Evolutionary conservation across 768 basidiomycete species (phyloP).

Genomic region (Lactarius evosmus): DNA sequence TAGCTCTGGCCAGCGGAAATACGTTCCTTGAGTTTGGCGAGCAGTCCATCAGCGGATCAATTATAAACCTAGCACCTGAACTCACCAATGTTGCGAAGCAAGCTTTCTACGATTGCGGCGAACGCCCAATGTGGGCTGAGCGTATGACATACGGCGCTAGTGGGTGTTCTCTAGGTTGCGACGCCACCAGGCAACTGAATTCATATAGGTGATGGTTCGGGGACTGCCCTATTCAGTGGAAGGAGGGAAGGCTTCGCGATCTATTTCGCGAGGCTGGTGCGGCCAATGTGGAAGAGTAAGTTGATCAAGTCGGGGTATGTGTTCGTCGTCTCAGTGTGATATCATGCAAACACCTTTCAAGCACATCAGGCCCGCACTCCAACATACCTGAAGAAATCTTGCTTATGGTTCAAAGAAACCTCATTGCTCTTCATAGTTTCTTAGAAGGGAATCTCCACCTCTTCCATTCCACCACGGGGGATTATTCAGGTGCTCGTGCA

Average conservation of each 20-base stretch:
- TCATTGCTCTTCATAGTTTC: slow-evolving; percentile 72
- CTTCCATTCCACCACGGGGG: slow-evolving; percentile 78
- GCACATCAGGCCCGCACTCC: slow-evolving; percentile 19
- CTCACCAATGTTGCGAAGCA: slow-evolving; percentile 74
- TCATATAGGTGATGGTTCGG: slow-evolving; percentile 38
- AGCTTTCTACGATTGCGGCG: slow-evolving; percentile 82
- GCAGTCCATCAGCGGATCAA: slow-evolving; percentile 42
- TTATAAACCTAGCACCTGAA: slow-evolving; percentile 56
- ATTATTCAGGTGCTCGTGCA: slow-evolving; percentile 53
- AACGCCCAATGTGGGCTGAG: slow-evolving; percentile 79
- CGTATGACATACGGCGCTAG: slow-evolving; percentile 73
- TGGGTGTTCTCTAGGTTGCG: slow-evolving; percentile 34
- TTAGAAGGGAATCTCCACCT: slow-evolving; percentile 79
- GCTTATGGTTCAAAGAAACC: slow-evolving; percentile 72
- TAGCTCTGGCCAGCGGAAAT: slow-evolving; percentile 82
- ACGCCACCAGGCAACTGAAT: neutral
- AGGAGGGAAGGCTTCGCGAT: slow-evolving; percentile 85
- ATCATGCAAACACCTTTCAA: slow-evolving; percentile 14
- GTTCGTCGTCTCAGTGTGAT: slow-evolving; percentile 1
- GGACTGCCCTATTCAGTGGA: slow-evolving; percentile 78
- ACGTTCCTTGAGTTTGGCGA: slow-evolving; percentile 67
- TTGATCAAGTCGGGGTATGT: slow-evolving; percentile 62
- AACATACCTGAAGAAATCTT: slow-evolving; percentile 61
- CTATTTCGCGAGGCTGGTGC: slow-evolving; percentile 79
- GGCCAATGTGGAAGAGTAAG: slow-evolving; percentile 85